phyloP scores from a whole-genome alignment of 164 flowering plant genomes.

The Tinospora cordifolia region DNA sequence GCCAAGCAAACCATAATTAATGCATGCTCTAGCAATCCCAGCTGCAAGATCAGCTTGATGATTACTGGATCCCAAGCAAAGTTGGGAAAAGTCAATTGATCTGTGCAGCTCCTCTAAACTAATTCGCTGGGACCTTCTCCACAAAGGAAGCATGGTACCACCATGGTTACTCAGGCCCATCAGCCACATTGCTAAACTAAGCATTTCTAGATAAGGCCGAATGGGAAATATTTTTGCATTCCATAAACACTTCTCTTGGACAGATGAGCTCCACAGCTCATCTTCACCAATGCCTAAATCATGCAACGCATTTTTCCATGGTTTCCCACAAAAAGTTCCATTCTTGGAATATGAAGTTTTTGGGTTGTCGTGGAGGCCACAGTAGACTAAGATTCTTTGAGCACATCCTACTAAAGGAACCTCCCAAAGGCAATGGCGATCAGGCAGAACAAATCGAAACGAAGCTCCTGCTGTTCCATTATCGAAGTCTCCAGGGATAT shows the following conservation, averaged over 20 bases:
- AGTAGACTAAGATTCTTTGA: conserved; percentile 63
- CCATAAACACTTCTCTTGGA: conserved; percentile 75
- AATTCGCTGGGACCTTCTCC: conserved; percentile 60
- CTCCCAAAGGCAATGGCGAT: conserved; percentile 98
- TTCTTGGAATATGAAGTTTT: conserved; percentile 45
- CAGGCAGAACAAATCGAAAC: conserved; percentile 75
- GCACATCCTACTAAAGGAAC: conserved; percentile 70
- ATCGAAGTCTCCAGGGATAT: conserved; percentile 34
- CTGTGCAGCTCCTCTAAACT: conserved; percentile 94
- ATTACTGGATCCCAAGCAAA: conserved; percentile 66
- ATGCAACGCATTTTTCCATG: conserved; percentile 67
- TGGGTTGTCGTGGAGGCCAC: conserved; percentile 98
- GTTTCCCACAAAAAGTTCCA: conserved; percentile 95
- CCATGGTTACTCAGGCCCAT: conserved; percentile 53
- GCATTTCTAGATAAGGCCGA: conserved; percentile 62
- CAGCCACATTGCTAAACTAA: conserved; percentile 65
- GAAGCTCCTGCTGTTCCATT: conserved; percentile 19
- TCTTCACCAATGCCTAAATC: conserved; percentile 61
- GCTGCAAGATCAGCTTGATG: conserved; percentile 94
- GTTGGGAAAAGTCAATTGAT: conserved; percentile 67
- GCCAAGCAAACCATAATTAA: conserved; percentile 80
- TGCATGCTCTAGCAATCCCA: conserved; percentile 83
- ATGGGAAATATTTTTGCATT: conserved; percentile 81
- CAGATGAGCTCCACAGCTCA: conserved; percentile 55
- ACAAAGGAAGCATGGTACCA: conserved; percentile 34